Evolutionary conservation across 1,284 basidiomycete species (phyloP).

Genomic region (Microstroma glucosiphilum): DNA sequence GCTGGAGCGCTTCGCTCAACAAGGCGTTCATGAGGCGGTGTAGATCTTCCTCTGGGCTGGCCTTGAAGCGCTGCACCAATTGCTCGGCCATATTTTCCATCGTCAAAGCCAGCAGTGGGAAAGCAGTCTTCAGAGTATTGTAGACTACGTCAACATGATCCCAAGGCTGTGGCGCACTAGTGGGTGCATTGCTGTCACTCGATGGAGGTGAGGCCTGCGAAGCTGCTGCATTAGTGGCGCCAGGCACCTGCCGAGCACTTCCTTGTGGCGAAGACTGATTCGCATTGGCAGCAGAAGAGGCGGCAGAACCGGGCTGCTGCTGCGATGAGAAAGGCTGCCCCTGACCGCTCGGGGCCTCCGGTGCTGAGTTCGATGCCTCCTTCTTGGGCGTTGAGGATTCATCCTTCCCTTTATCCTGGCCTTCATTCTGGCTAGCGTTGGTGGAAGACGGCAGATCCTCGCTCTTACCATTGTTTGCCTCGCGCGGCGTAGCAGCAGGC

Average conservation of each 20-base stretch:
- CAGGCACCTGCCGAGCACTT: background rate
- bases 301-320: background rate
- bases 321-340: background rate
- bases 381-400: background rate
- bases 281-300: background rate
- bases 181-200: background rate
- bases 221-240: too few species aligned
- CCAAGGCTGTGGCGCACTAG: slow-evolving; percentile 63
- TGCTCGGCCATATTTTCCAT: slow-evolving; percentile 98
- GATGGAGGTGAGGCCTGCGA: background rate
- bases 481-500: background rate
- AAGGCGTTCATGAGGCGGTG: slow-evolving; percentile 85
- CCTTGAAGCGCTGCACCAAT: slow-evolving; percentile 84
- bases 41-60: slow-evolving; percentile 84
- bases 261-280: background rate
- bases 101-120: slow-evolving; percentile 86
- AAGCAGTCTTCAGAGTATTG: slow-evolving; percentile 89
- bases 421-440: too few species aligned
- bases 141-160: slow-evolving; percentile 92
- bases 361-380: background rate
- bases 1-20: slow-evolving; percentile 60
- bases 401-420: background rate
- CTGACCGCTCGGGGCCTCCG: background rate
- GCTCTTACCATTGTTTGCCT: background rate
- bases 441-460: background rate